Evolutionary conservation across 352 stramenopile species (phyloP), one percentile per base, ranked within the genome.

Genomic region (Aphanomyces stellatus): DNA sequence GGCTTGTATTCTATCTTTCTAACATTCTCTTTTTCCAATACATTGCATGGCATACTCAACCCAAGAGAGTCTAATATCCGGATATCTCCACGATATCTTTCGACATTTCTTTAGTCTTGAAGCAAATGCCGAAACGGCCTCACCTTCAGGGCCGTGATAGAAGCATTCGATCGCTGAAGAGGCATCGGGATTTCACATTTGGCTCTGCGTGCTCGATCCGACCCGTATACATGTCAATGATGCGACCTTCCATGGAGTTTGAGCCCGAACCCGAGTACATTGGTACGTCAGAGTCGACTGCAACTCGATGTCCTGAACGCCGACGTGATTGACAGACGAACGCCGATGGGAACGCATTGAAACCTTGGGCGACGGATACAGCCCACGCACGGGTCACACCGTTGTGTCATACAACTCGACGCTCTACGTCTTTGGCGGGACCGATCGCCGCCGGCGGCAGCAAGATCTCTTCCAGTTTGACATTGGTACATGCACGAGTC

Each of bases 401-500:
- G 87, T 93, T 53, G 84, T 87, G 33, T 82, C 80, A 70, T 82
- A 88, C 69, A 76, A 43, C 49, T 22, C 46, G 41, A 68, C 68
- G 49, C 71, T 95, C 46, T 94, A 91, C 67, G 82, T 95, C 17
- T 95, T 95, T 77, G 87, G 87, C 13, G 87, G 87, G 66, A 95
- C 87, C 25, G 87, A 95, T 57, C 79, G 81, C 1, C 79, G 82
- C 35, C 75, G 85, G 13, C 72, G 87, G 11, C 85, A 94, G 69
- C 85, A 95, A 62, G 87, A 95, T 72, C 69, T 95, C 25, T 94
- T 88, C 70, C 85, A 92, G 55, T 82, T 93, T 53, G 85, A 95
- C 55, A 86, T 85, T 43, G 77, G 79, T 88, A 69, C 34, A 71
- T 68, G n/a, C 28, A 33, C 15, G 27, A 53, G 17, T 25, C 10